phyloP scores from a whole-genome alignment of 768 basidiomycete genomes.

The Porpolomopsis calyptriformis region DNA sequence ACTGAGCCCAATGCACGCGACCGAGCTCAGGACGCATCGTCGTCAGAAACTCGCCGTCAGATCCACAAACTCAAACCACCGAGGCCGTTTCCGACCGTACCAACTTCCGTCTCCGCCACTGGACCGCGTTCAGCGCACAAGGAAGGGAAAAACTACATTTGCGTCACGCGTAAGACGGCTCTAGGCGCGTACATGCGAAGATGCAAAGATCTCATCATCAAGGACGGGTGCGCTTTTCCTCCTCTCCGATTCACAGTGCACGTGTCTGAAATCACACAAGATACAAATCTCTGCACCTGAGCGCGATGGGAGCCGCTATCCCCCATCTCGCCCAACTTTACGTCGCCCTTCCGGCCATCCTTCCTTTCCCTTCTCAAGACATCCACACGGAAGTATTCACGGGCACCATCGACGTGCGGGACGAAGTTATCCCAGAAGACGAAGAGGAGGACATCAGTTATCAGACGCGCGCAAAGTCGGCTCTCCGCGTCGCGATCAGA shows the following conservation, averaged over 20 bases:
- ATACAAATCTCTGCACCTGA: slow-evolving; percentile 62
- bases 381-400: slow-evolving; percentile 54
- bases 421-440: slow-evolving; percentile 60
- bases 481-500: slow-evolving; percentile 47
- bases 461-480: slow-evolving; percentile 61
- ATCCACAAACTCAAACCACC: slow-evolving; percentile 63
- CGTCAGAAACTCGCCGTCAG: slow-evolving; percentile 12
- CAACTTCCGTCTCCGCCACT: slow-evolving; percentile 64
- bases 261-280: slow-evolving; percentile 23
- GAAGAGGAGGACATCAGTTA: slow-evolving; percentile 61
- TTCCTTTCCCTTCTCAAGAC: slow-evolving; percentile 57
- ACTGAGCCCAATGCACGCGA: no score
- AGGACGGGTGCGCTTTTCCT: slow-evolving; percentile 48
- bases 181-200: slow-evolving; percentile 65
- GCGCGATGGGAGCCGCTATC: slow-evolving; percentile 85
- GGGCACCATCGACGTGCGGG: slow-evolving; percentile 61
- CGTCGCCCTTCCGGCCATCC: slow-evolving; percentile 58
- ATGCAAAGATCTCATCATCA: slow-evolving; percentile 61
- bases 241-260: not conserved
- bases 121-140: slow-evolving; percentile 70
- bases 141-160: slow-evolving; percentile 75
- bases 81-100: slow-evolving; percentile 68
- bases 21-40: no score
- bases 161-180: slow-evolving; percentile 65
- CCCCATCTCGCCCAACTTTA: slow-evolving; percentile 64